phyloP scores from a whole-genome alignment of 257 asterid species.

The Fraxinus quadrangulata region DNA sequence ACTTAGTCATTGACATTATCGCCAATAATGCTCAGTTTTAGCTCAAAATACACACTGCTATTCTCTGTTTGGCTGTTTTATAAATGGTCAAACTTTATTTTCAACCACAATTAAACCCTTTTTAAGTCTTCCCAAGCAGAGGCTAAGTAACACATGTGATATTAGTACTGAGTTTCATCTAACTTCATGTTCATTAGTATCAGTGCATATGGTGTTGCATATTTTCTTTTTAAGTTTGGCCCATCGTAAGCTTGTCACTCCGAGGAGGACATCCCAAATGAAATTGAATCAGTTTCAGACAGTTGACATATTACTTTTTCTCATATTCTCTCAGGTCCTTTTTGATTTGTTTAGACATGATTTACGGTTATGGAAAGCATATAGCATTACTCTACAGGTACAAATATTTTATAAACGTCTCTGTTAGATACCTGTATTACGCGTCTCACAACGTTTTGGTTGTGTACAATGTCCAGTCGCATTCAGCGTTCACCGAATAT shows the following conservation, averaged over 20 bases:
- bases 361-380: slow-evolving; percentile 86
- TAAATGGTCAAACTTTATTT: too few relatives aligned
- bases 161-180: background rate
- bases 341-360: slow-evolving; percentile 89
- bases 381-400: slow-evolving; percentile 84
- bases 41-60: background rate
- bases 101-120: too few relatives aligned
- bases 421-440: background rate
- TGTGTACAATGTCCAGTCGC: slow-evolving; percentile 33
- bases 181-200: background rate
- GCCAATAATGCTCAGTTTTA: background rate
- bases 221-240: background rate
- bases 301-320: slow-evolving; percentile 19
- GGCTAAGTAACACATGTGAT: background rate
- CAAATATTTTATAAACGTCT: background rate
- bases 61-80: background rate
- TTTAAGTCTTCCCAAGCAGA: too few relatives aligned
- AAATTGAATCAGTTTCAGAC: background rate
- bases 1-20: background rate
- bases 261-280: background rate
- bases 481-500: slow-evolving; percentile 43
- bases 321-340: slow-evolving; percentile 65
- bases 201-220: background rate
- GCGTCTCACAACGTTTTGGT: slow-evolving; percentile 2
- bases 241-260: background rate